Evolutionary conservation across 2,329 filamentous ascomycete species (phyloP).

Genomic region (Penicillium sp.): DNA sequence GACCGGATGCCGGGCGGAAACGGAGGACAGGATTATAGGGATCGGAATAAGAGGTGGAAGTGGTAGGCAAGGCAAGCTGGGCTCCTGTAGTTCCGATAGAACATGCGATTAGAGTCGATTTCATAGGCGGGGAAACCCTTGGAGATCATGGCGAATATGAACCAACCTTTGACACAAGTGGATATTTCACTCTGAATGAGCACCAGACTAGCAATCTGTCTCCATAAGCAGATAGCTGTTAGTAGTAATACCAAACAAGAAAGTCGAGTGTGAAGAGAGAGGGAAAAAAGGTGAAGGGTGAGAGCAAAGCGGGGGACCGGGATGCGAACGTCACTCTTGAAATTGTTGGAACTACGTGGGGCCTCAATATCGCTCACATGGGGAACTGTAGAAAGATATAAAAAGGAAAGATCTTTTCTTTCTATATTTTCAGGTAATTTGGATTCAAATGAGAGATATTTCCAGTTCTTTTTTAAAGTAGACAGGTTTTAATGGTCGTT

Average conservation of each 20-base stretch:
- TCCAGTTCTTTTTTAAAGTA: not conserved
- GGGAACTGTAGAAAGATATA: not conserved
- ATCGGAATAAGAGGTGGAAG: not conserved
- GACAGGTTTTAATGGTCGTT: not conserved
- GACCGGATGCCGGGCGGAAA: not conserved
- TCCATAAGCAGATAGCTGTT: not conserved
- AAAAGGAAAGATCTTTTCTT: not conserved
- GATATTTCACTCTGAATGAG: conserved; percentile 1
- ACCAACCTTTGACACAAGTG: conserved; percentile 3
- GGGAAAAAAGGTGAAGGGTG: not conserved
- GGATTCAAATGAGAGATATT: not conserved
- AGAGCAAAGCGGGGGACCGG: conserved; percentile 10
- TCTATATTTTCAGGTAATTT: not conserved
- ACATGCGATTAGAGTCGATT: conserved; percentile 3
- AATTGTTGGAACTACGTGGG: not conserved
- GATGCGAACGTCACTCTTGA: conserved; percentile 9
- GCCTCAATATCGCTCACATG: conserved; percentile 26
- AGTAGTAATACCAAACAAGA: not conserved
- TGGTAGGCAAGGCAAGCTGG: not conserved
- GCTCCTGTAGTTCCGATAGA: not conserved
- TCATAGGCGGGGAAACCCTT: conserved; percentile 8
- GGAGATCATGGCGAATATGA: conserved; percentile 5
- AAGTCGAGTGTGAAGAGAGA: not conserved
- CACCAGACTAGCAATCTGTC: not conserved
- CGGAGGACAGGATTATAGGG: not conserved